phyloP scores from a whole-genome alignment of 1,284 basidiomycete species.

The Cryptococcus sp. region DNA sequence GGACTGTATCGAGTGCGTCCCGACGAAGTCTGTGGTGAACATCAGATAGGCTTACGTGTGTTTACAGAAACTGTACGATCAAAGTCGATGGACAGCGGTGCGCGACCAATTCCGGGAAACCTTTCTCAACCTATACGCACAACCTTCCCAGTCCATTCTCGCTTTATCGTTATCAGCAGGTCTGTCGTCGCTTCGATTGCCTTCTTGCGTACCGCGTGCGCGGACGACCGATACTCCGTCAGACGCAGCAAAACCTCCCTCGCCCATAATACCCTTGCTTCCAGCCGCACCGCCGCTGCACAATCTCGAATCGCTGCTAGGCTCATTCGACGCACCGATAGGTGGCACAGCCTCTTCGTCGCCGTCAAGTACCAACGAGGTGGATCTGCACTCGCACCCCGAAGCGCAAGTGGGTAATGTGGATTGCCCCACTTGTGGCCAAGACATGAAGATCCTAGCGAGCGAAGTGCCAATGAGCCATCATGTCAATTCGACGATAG shows the following conservation, averaged over 20 bases:
- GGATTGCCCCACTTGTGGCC: conserved; percentile 89
- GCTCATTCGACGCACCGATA: conserved; percentile 19
- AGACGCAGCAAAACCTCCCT: conserved; percentile 1
- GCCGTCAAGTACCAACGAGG: not conserved
- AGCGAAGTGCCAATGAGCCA: conserved; percentile 88
- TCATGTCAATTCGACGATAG: conserved; percentile 92
- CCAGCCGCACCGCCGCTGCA: conserved; percentile 41
- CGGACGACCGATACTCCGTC: not conserved
- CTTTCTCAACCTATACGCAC: conserved; percentile 78
- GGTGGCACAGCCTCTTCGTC: conserved; percentile 12
- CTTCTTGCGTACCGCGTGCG: conserved; percentile 63
- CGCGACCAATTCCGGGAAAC: conserved; percentile 76
- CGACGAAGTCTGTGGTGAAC: not conserved
- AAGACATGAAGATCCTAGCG: conserved; percentile 72
- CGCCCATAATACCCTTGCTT: conserved; percentile 24
- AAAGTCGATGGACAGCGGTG: conserved; percentile 71
- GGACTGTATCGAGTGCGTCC: conserved; percentile 48
- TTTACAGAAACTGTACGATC: conserved; percentile 75
- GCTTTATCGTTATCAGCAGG: conserved; percentile 86
- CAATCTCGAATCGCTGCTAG: conserved; percentile 27
- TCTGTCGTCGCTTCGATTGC: conserved; percentile 80
- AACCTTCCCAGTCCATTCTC: conserved; percentile 82
- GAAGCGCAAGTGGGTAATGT: conserved; percentile 64
- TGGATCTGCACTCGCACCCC: conserved; percentile 34
- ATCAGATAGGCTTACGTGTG: not conserved